Base-by-base conservation (phyloP, 805 yeast genomes). In the Millerozyma acaciae region DNA sequence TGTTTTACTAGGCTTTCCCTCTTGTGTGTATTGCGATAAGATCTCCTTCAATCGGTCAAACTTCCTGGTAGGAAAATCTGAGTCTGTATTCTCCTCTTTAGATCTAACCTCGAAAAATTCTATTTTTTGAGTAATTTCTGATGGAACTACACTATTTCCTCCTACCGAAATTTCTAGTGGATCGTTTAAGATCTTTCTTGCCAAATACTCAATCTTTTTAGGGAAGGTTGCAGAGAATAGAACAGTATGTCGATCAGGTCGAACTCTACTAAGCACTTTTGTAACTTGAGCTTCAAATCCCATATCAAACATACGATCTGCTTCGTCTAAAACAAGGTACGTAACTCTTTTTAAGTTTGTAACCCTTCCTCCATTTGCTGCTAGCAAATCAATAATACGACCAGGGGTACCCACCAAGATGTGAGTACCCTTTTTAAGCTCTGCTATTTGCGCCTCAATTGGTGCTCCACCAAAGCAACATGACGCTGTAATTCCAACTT, bases 241-340 rank as follows among this genome's bases (percentile, higher is more conserved):
- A 3, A 89, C 90, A 12, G 93, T 84, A 50, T 90, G 97, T 30
- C 83, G 68, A 51, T 89, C 96, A 0, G 93, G 93, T 30, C 97
- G 68, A 2, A 86, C 70, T 22, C 83, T 82, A 10, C 74, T 68
- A 51, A 88, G 68, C 15, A 93, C 81, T 48, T 86, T 85, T 45
- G 75, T 78, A 4, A 93, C 87, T 52, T 93, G 98, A 0, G 98
- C 97, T 47, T 87, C 97, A 60, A 93, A 93, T 1, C 98, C 98
- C 73, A 93, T 66, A 55, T 93, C 98, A 62, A 90, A 90, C 84
- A 93, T 80, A 42, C 98, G 63, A 57, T 93, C 98, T 1, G 97
- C 97, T 53, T 93, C 98, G 54, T 93, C 98, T 38, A 93, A 62
- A 0, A 89, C 94, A n/a, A 87, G 69, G 55, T 80, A 87, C 0